phyloP scores from a whole-genome alignment of 345 rosid genomes.

The Physaria fendleri region DNA sequence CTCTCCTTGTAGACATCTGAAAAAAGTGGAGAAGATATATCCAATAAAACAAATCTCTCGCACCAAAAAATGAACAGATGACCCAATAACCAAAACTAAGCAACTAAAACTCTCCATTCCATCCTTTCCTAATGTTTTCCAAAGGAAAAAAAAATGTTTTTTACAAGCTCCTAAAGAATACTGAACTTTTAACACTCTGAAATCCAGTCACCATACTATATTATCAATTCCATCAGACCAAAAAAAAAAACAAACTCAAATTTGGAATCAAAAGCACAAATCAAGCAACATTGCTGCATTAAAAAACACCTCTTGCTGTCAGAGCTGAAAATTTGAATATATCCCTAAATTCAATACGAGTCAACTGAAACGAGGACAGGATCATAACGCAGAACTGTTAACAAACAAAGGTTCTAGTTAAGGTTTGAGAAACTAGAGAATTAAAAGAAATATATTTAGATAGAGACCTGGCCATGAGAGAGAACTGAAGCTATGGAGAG shows the following conservation, averaged over 20 bases:
- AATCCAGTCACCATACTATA: background rate
- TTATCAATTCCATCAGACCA: background rate
- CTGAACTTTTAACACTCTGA: background rate
- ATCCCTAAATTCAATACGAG: background rate
- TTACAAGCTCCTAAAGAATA: background rate
- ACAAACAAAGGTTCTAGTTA: background rate
- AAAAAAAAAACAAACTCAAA: background rate
- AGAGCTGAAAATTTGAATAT: background rate
- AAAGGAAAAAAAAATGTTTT: background rate
- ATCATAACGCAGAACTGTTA: background rate
- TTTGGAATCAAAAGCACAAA: background rate
- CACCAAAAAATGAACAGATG: too few relatives aligned
- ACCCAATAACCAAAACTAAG: too few relatives aligned
- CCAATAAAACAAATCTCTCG: background rate
- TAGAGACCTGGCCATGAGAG: constrained; percentile 62
- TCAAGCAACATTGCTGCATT: background rate
- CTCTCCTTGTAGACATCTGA: constrained; percentile 78
- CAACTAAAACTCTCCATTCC: background rate
- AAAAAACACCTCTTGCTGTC: background rate
- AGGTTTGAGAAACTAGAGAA: background rate
- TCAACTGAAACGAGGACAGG: background rate
- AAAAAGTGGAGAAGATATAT: background rate
- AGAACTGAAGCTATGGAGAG: constrained; percentile 77
- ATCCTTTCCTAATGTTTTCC: background rate
- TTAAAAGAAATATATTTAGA: background rate